A percentile compares a stretch with the other conserved stretches of the same genome.
Conservation (phyloP, 1,139 yeast genomes). For the Candida sojae region DNA sequence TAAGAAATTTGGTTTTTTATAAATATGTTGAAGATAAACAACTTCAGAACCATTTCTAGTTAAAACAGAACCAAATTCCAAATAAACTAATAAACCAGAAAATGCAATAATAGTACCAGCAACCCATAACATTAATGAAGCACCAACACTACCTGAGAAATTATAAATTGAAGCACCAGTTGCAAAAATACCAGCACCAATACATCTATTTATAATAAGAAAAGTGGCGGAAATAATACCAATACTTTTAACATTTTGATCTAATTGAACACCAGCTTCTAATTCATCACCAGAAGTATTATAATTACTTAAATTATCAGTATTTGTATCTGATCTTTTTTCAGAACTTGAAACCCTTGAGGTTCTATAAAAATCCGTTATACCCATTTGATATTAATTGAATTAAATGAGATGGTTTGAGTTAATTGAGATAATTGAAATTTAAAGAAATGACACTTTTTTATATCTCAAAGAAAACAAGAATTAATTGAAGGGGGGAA, state of each 20-base stretch:
- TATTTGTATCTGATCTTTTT: slow-evolving; percentile 9
- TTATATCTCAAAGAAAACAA: too few relatives aligned
- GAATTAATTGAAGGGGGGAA: too few relatives aligned
- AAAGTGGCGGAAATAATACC: slow-evolving; percentile 72
- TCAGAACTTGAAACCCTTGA: slow-evolving; percentile 1
- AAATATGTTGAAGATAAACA: slow-evolving; percentile 76
- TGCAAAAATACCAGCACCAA: slow-evolving; percentile 88
- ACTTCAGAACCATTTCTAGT: slow-evolving; percentile 91
- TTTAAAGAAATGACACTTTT: too few relatives aligned
- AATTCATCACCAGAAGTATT: slow-evolving; percentile 22
- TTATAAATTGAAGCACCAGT: slow-evolving; percentile 77
- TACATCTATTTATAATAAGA: slow-evolving; percentile 74
- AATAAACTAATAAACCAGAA: slow-evolving; percentile 72
- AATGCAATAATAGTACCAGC: slow-evolving; percentile 75
- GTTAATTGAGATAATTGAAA: too few relatives aligned
- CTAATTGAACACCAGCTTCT: slow-evolving; percentile 42
- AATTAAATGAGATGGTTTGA: too few relatives aligned
- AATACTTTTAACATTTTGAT: slow-evolving; percentile 55
- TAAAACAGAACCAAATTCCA: slow-evolving; percentile 83
- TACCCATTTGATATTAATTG: slow-evolving; percentile 4
- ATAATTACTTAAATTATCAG: slow-evolving; percentile 18
- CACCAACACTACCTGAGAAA: slow-evolving; percentile 74
- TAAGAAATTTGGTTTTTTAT: slow-evolving; percentile 65
- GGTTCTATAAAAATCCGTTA: slow-evolving; percentile 8
- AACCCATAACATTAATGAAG: slow-evolving; percentile 73